Conservation (phyloP, 2,329 filamentous ascomycete species). For the Endothia cerciana region DNA sequence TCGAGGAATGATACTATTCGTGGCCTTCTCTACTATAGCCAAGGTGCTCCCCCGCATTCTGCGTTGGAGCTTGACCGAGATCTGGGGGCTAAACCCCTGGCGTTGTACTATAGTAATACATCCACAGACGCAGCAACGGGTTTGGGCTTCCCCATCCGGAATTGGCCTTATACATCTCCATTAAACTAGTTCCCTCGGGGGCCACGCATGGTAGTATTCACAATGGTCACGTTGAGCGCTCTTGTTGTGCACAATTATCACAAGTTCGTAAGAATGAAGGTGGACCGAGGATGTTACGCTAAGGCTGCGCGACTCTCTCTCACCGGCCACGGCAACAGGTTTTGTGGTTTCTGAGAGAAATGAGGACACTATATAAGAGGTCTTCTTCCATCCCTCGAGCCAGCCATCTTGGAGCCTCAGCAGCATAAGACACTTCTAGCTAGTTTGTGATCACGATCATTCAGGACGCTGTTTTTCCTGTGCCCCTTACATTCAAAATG, state of each 20-base stretch:
- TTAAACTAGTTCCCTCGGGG: not conserved
- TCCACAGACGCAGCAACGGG: not conserved
- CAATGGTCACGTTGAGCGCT: not conserved
- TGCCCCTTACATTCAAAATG: constrained; percentile 18
- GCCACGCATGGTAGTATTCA: not conserved
- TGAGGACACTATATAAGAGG: not conserved
- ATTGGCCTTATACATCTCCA: not conserved
- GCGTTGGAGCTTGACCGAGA: not conserved
- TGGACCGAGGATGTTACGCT: not conserved
- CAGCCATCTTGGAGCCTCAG: not conserved
- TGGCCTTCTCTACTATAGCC: not conserved
- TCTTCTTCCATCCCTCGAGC: not conserved
- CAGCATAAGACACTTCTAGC: not conserved
- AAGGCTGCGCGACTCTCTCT: not conserved
- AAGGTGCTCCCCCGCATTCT: constrained; percentile 5
- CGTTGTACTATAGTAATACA: not conserved
- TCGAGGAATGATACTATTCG: not conserved
- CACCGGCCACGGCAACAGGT: not conserved
- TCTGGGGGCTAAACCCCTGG: not conserved
- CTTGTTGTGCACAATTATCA: not conserved
- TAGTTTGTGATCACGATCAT: too few species aligned
- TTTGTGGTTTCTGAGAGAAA: not conserved
- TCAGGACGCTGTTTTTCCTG: not conserved
- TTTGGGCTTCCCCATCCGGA: not conserved
- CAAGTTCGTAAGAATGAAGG: not conserved